phyloP scores from a whole-genome alignment of 306 rosid genomes.

The Canavalia gladiata region DNA sequence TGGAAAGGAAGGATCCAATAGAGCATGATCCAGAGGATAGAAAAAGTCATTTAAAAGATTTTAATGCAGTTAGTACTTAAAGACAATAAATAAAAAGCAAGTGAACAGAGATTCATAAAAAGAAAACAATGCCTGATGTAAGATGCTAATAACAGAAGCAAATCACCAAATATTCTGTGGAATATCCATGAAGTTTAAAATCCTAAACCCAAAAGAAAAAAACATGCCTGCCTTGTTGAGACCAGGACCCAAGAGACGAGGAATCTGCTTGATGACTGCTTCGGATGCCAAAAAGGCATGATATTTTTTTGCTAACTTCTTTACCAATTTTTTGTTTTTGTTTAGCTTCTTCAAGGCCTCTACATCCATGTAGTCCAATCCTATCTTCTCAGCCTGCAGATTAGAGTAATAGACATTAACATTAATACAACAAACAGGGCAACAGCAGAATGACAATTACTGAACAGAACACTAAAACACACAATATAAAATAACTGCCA shows the following conservation, averaged over 20 bases:
- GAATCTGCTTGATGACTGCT: conserved; percentile 90
- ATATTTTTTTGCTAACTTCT: conserved; percentile 82
- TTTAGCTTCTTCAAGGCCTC: conserved; percentile 84
- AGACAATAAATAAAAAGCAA: background rate
- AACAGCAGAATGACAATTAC: background rate
- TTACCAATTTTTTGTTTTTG: conserved; percentile 84
- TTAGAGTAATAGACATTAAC: background rate
- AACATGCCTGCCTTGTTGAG: conserved; percentile 93
- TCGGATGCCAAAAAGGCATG: conserved; percentile 94
- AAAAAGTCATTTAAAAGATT: background rate
- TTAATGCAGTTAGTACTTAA: background rate
- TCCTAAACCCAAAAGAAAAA: background rate
- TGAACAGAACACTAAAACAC: background rate
- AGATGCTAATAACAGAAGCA: background rate
- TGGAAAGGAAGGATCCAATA: background rate
- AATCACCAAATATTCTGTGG: background rate
- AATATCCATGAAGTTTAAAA: background rate
- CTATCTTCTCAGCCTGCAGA: conserved; percentile 78
- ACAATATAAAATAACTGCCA: background rate
- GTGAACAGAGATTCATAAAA: background rate
- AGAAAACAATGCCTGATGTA: background rate
- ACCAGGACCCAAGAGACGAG: conserved; percentile 91
- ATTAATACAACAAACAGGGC: background rate
- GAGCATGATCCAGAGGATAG: background rate
- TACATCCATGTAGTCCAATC: conserved; percentile 85